Percentiles rank a stretch among this genome's conserved stretches.
phyloP scores from a whole-genome alignment of 1,284 basidiomycete species.

The Microbotryum saponariae region DNA sequence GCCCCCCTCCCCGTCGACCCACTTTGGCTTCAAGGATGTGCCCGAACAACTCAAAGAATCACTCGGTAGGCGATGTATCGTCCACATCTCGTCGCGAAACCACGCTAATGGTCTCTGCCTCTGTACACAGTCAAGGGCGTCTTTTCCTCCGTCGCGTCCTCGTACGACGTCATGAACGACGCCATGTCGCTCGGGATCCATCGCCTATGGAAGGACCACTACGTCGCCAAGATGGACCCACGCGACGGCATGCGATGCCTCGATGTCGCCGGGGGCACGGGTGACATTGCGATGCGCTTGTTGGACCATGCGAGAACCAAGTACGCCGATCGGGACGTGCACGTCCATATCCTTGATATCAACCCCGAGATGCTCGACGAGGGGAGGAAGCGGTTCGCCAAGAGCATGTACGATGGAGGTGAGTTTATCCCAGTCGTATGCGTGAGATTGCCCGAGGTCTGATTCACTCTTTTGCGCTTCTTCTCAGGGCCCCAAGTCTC shows the following conservation, averaged over 20 bases:
- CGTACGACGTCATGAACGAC: conserved; percentile 89
- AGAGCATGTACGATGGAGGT: conserved; percentile 96
- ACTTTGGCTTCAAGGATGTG: conserved; percentile 46
- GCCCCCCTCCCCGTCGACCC: conserved; percentile 34
- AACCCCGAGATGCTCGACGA: conserved; percentile 93
- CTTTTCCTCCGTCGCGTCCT: conserved; percentile 91
- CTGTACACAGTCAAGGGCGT: conserved; percentile 63
- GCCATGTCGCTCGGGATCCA: conserved; percentile 95
- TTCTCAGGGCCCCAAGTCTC: conserved; percentile 77
- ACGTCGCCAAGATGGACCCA: conserved; percentile 66
- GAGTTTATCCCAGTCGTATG: conserved; percentile 42
- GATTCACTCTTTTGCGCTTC: conserved; percentile 32
- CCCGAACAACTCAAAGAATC: conserved; percentile 46
- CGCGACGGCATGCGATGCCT: conserved; percentile 59
- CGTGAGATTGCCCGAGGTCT: conserved; percentile 14
- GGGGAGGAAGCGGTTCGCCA: conserved; percentile 80
- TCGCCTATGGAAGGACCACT: conserved; percentile 93
- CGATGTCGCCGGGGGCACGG: conserved; percentile 96
- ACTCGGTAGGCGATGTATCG: conserved; percentile 41
- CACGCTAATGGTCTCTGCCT: neutral
- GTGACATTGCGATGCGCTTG: conserved; percentile 91
- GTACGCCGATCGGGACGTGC: conserved; percentile 78
- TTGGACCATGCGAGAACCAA: conserved; percentile 84
- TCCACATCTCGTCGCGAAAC: neutral
- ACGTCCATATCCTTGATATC: conserved; percentile 88